Conservation (phyloP, 208 protist species). For the Leishmania turanica region DNA sequence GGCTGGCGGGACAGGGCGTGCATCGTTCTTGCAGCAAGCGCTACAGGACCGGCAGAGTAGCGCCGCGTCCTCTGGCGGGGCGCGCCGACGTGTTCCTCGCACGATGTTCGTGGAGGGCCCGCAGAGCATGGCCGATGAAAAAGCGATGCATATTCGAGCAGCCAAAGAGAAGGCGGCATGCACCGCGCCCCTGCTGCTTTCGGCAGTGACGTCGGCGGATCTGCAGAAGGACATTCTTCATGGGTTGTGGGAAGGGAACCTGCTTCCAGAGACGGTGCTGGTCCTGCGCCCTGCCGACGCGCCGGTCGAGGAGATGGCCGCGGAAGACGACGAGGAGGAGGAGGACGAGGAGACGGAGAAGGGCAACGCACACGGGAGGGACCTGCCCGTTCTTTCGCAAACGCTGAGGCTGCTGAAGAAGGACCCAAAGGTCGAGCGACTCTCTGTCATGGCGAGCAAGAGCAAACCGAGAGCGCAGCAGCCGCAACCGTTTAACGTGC, state of each 20-base stretch:
- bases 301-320: not conserved
- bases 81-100: slow-evolving; percentile 13
- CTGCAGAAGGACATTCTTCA: slow-evolving; percentile 12
- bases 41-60: slow-evolving; percentile 18
- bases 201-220: slow-evolving; percentile 18
- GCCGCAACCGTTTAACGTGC: slow-evolving; percentile 24
- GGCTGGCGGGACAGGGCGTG: not conserved
- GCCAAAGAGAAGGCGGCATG: slow-evolving; percentile 29
- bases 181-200: slow-evolving; percentile 62
- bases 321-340: slow-evolving; percentile 37
- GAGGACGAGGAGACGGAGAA: slow-evolving; percentile 21
- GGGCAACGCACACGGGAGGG: not conserved
- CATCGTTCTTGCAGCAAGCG: slow-evolving; percentile 5
- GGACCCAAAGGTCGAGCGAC: not conserved
- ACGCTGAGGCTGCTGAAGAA: slow-evolving; percentile 22
- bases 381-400: slow-evolving; percentile 13
- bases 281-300: slow-evolving; percentile 2
- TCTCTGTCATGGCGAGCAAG: not conserved
- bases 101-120: slow-evolving; percentile 19
- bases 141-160: slow-evolving; percentile 39
- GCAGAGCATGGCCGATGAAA: slow-evolving; percentile 34
- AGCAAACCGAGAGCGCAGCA: not conserved
- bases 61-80: not conserved
- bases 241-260: slow-evolving; percentile 13
- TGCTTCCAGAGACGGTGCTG: slow-evolving; percentile 33